Evolutionary conservation across 768 basidiomycete genomes (phyloP), one percentile per base, ranked within the genome.

Genomic region (Gloeostereum incarnatum): DNA sequence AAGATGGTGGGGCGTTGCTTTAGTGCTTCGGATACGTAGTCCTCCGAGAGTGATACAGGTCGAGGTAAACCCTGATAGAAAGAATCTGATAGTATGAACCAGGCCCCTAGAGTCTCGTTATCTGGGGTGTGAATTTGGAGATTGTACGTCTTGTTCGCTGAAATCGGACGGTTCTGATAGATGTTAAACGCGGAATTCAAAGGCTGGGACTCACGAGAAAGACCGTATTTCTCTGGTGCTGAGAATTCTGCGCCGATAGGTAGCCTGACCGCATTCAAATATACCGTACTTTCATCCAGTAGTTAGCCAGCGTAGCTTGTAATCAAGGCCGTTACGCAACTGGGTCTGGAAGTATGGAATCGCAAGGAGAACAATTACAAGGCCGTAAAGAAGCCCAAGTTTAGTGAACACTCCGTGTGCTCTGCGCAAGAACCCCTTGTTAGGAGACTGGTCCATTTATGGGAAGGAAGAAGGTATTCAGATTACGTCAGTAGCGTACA

Each of bases 91-190:
- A 90, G 65, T 30, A 84, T 60, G 55, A 88, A 87, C 89, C 89
- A 92, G 14, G 89, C 83, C 11, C 93, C 93, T 27, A 97, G 55
- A 0, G 68, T 70, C 41, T 81, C 73, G 42, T 87, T 84, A 55
- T 98, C 93, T 0, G 73, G 50, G 0, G 91, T 91, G 10, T 61
- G 57, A 6, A 96, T 62, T 39, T 73, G 61, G 34, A 91, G 53
- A 49, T 92, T 87, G 34, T 73, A 57, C 0, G 86, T 81, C 55
- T 87, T 91, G 46, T 79, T 81, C 3, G 85, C 87, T 89, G 26
- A 3, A 38, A 25, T 32, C 27, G 17, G 21, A 10, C 31, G 14
- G 32, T 23, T 34, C 17, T 17, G 36, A 31, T 23, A 40, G 3
- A 31, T 23, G n/a, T 9, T 18, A 1, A 10, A 36, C 14, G 8